These are phyloP conservation scores for Chlorella sorokiniana DNA, from an alignment of 139 green algal species.

Conservation along the genomic window DNA sequence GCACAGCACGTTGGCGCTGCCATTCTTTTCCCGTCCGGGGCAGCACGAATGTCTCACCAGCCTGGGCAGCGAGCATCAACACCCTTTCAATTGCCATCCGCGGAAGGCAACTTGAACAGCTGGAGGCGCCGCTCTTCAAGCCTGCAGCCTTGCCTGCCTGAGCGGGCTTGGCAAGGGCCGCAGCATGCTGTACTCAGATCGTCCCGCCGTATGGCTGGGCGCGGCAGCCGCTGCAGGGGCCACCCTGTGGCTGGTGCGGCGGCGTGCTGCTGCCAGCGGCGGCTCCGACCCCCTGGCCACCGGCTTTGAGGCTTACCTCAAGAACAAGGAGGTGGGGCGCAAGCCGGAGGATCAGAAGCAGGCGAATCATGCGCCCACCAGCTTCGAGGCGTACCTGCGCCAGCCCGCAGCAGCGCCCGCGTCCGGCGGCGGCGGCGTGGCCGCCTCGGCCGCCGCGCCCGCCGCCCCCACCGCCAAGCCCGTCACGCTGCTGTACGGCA, in stretches of 20 bases:
- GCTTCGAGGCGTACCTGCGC: constrained; percentile 45
- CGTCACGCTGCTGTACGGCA: constrained; percentile 83
- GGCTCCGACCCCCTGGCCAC: background rate
- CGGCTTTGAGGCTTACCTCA: constrained; percentile 10
- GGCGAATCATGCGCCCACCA: constrained; percentile 5
- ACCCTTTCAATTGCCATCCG: too few relatives aligned
- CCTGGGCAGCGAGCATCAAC: too few relatives aligned
- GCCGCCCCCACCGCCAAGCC: constrained; percentile 42
- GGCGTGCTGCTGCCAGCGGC: background rate
- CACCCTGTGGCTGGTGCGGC: background rate
- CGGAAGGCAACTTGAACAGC: too few relatives aligned
- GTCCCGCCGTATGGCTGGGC: background rate
- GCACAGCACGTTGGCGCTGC: too few relatives aligned
- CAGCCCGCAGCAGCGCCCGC: constrained; percentile 1
- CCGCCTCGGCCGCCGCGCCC: background rate
- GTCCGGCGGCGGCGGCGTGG: background rate
- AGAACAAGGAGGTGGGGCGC: background rate
- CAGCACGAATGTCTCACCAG: too few relatives aligned
- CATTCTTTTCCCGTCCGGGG: too few relatives aligned
- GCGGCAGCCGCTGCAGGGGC: background rate
- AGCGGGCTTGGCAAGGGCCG: too few relatives aligned
- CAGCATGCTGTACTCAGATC: background rate
- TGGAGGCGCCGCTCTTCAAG: too few relatives aligned
- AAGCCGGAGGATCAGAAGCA: background rate
- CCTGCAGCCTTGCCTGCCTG: too few relatives aligned